Base-by-base conservation (phyloP, 345 rosid genomes). In the Clarkia xantiana region DNA sequence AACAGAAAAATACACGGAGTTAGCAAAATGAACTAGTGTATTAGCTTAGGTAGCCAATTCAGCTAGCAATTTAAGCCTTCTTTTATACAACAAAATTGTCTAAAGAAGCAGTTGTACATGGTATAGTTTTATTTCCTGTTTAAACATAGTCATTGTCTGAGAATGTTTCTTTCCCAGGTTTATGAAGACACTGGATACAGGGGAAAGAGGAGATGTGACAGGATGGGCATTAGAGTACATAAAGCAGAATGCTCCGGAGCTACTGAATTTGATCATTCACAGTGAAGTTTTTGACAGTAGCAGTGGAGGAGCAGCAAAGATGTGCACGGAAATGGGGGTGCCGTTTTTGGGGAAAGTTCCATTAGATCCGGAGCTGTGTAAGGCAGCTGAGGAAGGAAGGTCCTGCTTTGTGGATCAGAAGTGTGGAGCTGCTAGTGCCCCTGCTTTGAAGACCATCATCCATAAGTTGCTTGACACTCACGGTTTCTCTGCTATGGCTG, bases 341-440 rank as follows among this genome's bases (percentile, higher is more conserved):
- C 81, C 80, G 2, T 90, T 90, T 67, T 84, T 86, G 2, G 96
- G 97, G 11, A 90, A 78, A 69, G 86, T 90, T 25, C 96, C 94
- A 0, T 57, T 90, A 68, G 97, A 90, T 70, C 97, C 84, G 40
- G 80, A 82, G 51, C 85, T 89, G 22, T 75, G 86, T 62, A 72
- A 70, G 73, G 84, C 86, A 12, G 86, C 96, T 2, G 94, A 83
- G 66, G 86, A 90, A 71, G 95, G 94, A 39, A 74, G 76, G 61
- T 90, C 95, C 14, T 90, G 95, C 67, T 86, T 90, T 59, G 64
- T 65, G 14, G 91, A 75, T 56, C 65, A 61, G 73, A 77, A 69
- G 54, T 90, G 97, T 51, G 46, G 56, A 29, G 8, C 36, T 13
- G 69, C 62, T 4, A 90, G 95, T 18, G 88, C 88, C 10, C 73